These are phyloP conservation scores for Didymosphaeria variabile DNA, from an alignment of 2,329 filamentous ascomycete species.

Conservation along the genomic window DNA sequence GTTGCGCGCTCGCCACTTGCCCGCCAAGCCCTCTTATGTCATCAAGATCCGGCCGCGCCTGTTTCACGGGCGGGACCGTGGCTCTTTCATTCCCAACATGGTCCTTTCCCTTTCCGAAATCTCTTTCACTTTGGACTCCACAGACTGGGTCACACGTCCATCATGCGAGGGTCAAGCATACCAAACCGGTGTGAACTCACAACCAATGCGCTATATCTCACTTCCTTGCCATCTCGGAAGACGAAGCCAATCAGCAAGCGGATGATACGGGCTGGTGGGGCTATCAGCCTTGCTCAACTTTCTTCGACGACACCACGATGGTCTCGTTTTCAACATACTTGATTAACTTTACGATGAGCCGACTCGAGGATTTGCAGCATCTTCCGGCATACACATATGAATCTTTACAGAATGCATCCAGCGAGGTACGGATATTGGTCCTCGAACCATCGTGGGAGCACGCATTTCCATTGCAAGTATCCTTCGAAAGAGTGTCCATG, in stretches of 20 bases:
- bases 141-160: neutral
- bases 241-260: neutral
- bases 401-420: neutral
- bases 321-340: neutral
- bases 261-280: neutral
- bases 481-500: neutral
- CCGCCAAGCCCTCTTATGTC: conserved; percentile 9
- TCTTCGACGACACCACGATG: neutral
- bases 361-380: neutral
- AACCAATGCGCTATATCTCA: no score
- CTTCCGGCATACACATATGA: neutral
- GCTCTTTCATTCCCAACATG: neutral
- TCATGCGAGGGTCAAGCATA: no score
- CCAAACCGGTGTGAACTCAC: no score
- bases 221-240: neutral
- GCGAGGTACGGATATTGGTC: conserved; percentile 7
- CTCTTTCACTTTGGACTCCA: neutral
- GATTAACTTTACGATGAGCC: neutral
- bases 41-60: neutral
- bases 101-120: neutral
- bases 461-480: conserved; percentile 1
- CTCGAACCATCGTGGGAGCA: conserved; percentile 3
- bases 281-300: neutral
- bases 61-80: neutral
- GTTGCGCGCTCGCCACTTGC: neutral